Evolutionary conservation across 345 rosid species (phyloP).

Genomic region (Murraya koenigii): DNA sequence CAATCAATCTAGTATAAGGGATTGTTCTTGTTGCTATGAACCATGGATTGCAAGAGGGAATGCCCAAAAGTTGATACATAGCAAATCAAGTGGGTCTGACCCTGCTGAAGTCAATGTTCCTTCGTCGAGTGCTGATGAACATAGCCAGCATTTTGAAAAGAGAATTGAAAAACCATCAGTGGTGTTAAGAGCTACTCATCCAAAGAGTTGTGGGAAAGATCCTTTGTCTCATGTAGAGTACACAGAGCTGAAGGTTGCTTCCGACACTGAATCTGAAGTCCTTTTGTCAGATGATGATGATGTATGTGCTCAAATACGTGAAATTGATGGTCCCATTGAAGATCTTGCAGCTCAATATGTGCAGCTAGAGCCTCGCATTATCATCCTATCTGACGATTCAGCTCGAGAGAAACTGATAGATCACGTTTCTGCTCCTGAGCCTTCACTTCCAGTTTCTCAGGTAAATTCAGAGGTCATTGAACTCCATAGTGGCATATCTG

Average conservation of each 20-base stretch:
- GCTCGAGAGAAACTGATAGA: slow-evolving; percentile 44
- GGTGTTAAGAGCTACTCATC: slow-evolving; percentile 22
- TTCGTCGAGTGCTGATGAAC: slow-evolving; percentile 23
- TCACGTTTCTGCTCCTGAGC: slow-evolving; percentile 28
- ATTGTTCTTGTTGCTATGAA: slow-evolving; percentile 72
- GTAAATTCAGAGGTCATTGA: slow-evolving; percentile 19
- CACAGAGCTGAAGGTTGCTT: slow-evolving; percentile 59
- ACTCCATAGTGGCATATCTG: slow-evolving; percentile 10
- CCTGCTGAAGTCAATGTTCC: slow-evolving; percentile 32
- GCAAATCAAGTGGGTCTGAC: slow-evolving; percentile 25
- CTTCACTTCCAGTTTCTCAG: slow-evolving; percentile 23
- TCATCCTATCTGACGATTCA: slow-evolving; percentile 32
- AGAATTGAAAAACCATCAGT: slow-evolving; percentile 19
- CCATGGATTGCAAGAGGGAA: slow-evolving; percentile 43
- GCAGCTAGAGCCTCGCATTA: slow-evolving; percentile 31
- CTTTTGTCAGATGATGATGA: slow-evolving; percentile 35
- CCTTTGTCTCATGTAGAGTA: slow-evolving; percentile 62
- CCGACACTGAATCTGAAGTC: slow-evolving; percentile 60
- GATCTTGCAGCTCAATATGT: slow-evolving; percentile 26
- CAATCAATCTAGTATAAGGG: slow-evolving; percentile 20
- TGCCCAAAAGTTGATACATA: slow-evolving; percentile 27
- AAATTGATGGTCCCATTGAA: slow-evolving; percentile 22
- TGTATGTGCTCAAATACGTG: slow-evolving; percentile 16
- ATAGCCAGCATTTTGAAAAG: slow-evolving; percentile 16
- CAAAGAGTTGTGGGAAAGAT: slow-evolving; percentile 30